A percentile compares a stretch with the other conserved stretches of the same genome.
Conservation (phyloP, 768 basidiomycete species). For the Austroboletus eburneus region DNA sequence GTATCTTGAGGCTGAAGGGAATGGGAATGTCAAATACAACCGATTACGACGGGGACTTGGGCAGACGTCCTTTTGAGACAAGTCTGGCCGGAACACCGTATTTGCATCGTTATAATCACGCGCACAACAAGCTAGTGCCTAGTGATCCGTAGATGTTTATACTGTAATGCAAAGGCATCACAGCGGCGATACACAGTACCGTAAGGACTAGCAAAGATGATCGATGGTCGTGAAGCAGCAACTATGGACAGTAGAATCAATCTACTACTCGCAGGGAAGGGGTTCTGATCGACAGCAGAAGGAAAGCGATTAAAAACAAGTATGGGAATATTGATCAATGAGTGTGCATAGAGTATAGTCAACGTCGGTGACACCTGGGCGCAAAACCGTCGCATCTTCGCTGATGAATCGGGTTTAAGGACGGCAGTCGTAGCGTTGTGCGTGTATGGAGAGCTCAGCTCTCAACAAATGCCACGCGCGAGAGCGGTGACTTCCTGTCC, state of each 20-base stretch:
- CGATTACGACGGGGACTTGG: constrained; percentile 27
- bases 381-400: not conserved
- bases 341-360: not conserved
- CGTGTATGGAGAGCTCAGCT: constrained; percentile 17
- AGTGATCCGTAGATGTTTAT: too few relatives aligned
- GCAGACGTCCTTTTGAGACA: constrained; percentile 21
- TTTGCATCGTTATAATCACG: not conserved
- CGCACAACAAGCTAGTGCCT: too few relatives aligned
- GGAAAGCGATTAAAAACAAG: constrained; percentile 6
- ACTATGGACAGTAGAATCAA: constrained; percentile 26
- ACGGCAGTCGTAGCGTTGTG: not conserved
- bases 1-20: constrained; percentile 30
- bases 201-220: constrained; percentile 7
- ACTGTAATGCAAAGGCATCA: too few relatives aligned
- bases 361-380: not conserved
- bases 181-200: constrained; percentile 32
- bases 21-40: constrained; percentile 32
- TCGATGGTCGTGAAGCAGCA: constrained; percentile 1
- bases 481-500: constrained; percentile 25
- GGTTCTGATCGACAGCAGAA: constrained; percentile 9
- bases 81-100: not conserved
- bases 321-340: not conserved
- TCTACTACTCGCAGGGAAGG: constrained; percentile 18
- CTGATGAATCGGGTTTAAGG: not conserved
- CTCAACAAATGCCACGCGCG: constrained; percentile 15